Base-by-base conservation (phyloP, 2,329 filamentous ascomycete species). In the Scedosporium aurantiacum region DNA sequence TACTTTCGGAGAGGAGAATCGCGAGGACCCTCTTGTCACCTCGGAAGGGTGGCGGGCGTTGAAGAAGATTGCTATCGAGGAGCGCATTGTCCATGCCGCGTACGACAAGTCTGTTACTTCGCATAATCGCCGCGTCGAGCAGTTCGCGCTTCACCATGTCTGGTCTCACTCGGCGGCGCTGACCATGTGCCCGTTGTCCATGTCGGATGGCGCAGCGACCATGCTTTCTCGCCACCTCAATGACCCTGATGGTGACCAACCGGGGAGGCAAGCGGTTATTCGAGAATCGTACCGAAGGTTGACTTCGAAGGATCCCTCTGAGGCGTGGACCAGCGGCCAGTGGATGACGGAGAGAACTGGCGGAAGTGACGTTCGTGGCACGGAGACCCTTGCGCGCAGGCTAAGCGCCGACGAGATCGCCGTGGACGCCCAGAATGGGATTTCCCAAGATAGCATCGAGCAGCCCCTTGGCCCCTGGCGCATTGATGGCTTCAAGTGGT, bases 301-400 rank as follows among this genome's bases (percentile, higher is more conserved):
- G 16, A 52, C 16, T 3, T 52, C 47, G 23, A 52, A 52, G 18
- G 23, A 52, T 52, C 47, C 47, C 18, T 21, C 18, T 10, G 47
- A 52, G 23, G 16, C 82, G 0, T 90, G 87, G 87, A 90, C 86
- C 0, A 87, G 82, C 43, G 87, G 87, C 0, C 87, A 90, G 69
- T 90, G 87, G 87, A 90, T 90, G 87, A 90, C 87, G 0, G 87
- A 90, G 66, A 77, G 87, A 2, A 77, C 79, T 0, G 87, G 87
- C 1, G 87, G 87, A 0, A 88, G 84, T 64, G 87, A 90, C 66
- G 85, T 90, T 1, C 83, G 82, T 3, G 78, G 79, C 43, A 88
- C 32, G 10, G 32, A 37, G 32, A 37, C 32, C 32, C 32, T 37
- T 12, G 32, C 32, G 8, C 32, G 32, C 10, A 37, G 32, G 2